Percentiles rank a stretch among this genome's conserved stretches.
These are phyloP conservation scores for Candida caryicola DNA, from an alignment of 805 yeast genomes.

Conservation along the genomic window DNA sequence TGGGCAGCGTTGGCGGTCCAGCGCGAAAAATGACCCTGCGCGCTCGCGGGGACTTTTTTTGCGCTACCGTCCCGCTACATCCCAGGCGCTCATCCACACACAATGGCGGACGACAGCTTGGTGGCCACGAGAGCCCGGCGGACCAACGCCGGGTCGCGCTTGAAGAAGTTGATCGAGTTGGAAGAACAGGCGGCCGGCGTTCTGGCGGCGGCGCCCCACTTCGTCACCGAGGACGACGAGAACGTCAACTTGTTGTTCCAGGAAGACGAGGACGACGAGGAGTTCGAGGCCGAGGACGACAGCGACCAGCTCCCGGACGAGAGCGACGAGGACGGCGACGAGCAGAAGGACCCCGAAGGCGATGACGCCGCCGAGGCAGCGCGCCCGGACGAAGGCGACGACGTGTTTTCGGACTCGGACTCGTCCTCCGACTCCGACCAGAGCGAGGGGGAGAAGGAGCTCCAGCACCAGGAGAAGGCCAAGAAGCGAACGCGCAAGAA, in stretches of 20 bases:
- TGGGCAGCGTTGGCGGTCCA: too few relatives aligned
- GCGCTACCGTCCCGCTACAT: not conserved
- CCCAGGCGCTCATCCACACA: not conserved
- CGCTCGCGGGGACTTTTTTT: too few relatives aligned
- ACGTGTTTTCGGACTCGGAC: constrained; percentile 56
- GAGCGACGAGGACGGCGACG: constrained; percentile 22
- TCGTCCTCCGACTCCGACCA: constrained; percentile 55
- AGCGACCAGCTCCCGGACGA: constrained; percentile 40
- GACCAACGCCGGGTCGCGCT: constrained; percentile 85
- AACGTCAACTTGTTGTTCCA: constrained; percentile 68
- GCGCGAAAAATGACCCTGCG: not conserved
- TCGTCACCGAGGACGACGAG: constrained; percentile 65
- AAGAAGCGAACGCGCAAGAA: constrained; percentile 27
- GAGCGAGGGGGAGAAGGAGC: constrained; percentile 67
- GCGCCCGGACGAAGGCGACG: constrained; percentile 33
- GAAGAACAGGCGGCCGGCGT: constrained; percentile 52
- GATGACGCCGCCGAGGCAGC: constrained; percentile 17
- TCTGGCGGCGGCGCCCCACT: constrained; percentile 18
- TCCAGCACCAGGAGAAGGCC: constrained; percentile 43
- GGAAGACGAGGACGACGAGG: constrained; percentile 41
- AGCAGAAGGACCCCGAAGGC: constrained; percentile 17
- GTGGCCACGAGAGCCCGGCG: constrained; percentile 76
- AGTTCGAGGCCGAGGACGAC: constrained; percentile 21
- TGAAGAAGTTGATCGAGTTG: constrained; percentile 67
- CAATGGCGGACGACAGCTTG: constrained; percentile 47